A percentile compares a stretch with the other conserved stretches of the same genome.
These are phyloP conservation scores for Verticillium dahliae DNA, from an alignment of 2,329 filamentous ascomycete genomes.

Conservation along the genomic window DNA sequence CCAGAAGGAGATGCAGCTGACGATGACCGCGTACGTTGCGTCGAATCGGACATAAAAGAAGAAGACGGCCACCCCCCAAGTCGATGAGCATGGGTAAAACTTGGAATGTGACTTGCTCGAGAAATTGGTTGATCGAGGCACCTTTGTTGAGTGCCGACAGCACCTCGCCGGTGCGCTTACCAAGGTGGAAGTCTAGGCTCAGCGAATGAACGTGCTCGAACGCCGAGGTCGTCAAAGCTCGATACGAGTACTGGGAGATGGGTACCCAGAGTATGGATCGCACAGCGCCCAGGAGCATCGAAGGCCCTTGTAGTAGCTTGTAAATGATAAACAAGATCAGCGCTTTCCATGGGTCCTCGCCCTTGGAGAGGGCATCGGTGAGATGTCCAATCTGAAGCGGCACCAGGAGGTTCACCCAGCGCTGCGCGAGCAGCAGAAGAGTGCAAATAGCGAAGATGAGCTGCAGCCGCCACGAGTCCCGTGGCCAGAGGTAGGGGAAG, in stretches of 20 bases:
- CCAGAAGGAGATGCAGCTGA: constrained; percentile 86
- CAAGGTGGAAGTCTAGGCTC: constrained; percentile 92
- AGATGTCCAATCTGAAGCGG: constrained; percentile 76
- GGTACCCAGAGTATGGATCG: constrained; percentile 90
- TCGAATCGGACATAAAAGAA: constrained; percentile 78
- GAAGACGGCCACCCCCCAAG: constrained; percentile 71
- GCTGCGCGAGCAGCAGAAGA: constrained; percentile 69
- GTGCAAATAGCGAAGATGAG: constrained; percentile 78
- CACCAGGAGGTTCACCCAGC: constrained; percentile 79
- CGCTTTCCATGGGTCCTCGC: constrained; percentile 57
- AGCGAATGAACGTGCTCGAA: constrained; percentile 97
- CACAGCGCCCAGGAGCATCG: constrained; percentile 77
- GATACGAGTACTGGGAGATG: constrained; percentile 93
- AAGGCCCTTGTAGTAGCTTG: constrained; percentile 79
- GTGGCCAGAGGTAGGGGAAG: constrained; percentile 95
- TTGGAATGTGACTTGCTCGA: constrained; percentile 94
- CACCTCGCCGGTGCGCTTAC: constrained; percentile 94
- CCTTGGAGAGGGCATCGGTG: constrained; percentile 56
- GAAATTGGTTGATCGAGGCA: constrained; percentile 89
- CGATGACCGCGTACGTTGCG: constrained; percentile 69
- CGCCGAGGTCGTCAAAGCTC: constrained; percentile 85
- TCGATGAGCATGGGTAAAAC: constrained; percentile 94
- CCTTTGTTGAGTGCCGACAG: constrained; percentile 94
- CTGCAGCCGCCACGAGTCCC: constrained; percentile 67
- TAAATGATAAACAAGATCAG: constrained; percentile 68